Percentiles rank a stretch among this genome's conserved stretches.
Evolutionary conservation across 306 rosid genomes (phyloP).

Genomic region (Begonia masoniana): DNA sequence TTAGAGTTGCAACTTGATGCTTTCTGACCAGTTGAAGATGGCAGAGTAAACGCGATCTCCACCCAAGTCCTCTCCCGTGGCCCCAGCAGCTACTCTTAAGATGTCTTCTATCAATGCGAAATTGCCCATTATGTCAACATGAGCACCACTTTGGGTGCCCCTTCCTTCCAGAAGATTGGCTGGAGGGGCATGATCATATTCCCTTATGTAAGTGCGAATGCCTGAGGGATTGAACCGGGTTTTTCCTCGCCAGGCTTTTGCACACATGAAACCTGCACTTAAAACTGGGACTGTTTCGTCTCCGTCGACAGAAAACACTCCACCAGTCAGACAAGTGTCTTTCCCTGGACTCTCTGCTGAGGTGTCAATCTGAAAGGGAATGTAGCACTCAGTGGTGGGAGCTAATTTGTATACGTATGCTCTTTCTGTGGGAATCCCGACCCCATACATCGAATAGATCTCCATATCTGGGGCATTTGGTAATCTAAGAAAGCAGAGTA

Average conservation of each 20-base stretch:
- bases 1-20: constrained; percentile 40
- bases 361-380: constrained; percentile 66
- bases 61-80: constrained; percentile 59
- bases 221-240: constrained; percentile 75
- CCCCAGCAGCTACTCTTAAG: constrained; percentile 70
- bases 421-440: constrained; percentile 79
- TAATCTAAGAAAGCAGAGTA: constrained; percentile 21
- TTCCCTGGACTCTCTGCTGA: constrained; percentile 32
- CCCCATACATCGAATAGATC: constrained; percentile 73
- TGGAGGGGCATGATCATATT: constrained; percentile 73
- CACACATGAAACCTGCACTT: constrained; percentile 85
- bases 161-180: constrained; percentile 56
- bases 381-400: constrained; percentile 43
- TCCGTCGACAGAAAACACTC: constrained; percentile 64
- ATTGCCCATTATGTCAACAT: constrained; percentile 88
- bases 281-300: constrained; percentile 83
- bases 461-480: constrained; percentile 90
- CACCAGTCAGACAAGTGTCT: constrained; percentile 46
- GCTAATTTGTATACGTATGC: constrained; percentile 48
- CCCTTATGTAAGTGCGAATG: constrained; percentile 41
- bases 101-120: constrained; percentile 73
- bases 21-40: constrained; percentile 73
- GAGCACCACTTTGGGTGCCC: constrained; percentile 82
- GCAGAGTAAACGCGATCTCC: constrained; percentile 59
- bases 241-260: constrained; percentile 74